A percentile compares a stretch with the other conserved stretches of the same genome.
Conservation (phyloP, 1,139 yeast genomes). For the Pichia sp. region DNA sequence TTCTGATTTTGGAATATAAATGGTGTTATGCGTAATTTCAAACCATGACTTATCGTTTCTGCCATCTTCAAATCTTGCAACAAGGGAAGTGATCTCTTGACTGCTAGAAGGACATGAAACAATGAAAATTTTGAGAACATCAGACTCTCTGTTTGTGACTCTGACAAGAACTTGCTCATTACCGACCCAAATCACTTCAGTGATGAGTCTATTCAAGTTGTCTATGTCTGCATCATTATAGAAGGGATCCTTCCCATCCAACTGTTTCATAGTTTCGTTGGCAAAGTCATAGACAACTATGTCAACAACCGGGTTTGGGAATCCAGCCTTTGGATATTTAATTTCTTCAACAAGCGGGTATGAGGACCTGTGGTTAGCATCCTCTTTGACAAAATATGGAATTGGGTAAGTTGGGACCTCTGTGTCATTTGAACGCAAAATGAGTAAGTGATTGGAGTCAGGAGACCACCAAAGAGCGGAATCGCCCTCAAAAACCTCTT, state of each 20-base stretch:
- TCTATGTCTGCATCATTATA: conserved; percentile 30
- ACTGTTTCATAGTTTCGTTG: conserved; percentile 28
- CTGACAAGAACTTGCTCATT: conserved; percentile 34
- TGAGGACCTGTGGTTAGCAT: conserved; percentile 28
- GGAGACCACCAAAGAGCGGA: conserved; percentile 58
- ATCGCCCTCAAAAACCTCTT: conserved; percentile 47
- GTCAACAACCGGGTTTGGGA: conserved; percentile 38
- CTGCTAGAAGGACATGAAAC: conserved; percentile 27
- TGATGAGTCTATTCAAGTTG: conserved; percentile 27
- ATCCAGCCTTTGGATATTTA: conserved; percentile 53
- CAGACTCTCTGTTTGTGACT: conserved; percentile 43
- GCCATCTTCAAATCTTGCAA: conserved; percentile 36
- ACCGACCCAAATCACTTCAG: conserved; percentile 40
- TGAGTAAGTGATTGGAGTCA: conserved; percentile 38
- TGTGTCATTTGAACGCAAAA: conserved; percentile 45
- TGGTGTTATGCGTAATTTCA: conserved; percentile 72
- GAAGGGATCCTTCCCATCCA: conserved; percentile 26
- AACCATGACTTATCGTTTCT: conserved; percentile 43
- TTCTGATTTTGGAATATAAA: conserved; percentile 58
- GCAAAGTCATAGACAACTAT: conserved; percentile 30
- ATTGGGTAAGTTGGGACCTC: conserved; percentile 45
- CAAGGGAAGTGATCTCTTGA: conserved; percentile 24
- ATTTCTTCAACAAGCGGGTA: conserved; percentile 34
- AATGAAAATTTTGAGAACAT: conserved; percentile 34
- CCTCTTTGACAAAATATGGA: conserved; percentile 47